Percentiles rank a stretch among this genome's conserved stretches.
Evolutionary conservation across 2,329 filamentous ascomycete genomes (phyloP).

Genomic region (Elsinoe fawcettii): DNA sequence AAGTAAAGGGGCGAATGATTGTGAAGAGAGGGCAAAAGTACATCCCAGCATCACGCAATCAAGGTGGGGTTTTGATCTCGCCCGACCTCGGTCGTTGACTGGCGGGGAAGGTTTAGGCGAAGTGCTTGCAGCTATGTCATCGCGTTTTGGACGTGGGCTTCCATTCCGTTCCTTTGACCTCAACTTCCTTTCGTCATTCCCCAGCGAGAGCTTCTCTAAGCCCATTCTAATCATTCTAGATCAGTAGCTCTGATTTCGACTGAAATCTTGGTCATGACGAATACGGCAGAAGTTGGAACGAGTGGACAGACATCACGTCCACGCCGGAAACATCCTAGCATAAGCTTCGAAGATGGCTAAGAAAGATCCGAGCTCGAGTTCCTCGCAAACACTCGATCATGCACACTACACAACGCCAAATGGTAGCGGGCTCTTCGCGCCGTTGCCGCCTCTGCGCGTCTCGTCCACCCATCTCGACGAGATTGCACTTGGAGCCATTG

Average conservation of each 20-base stretch:
- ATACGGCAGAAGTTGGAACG: not conserved
- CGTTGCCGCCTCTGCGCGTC: slow-evolving; percentile 61
- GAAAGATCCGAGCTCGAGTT: not conserved
- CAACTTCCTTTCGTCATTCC: not conserved
- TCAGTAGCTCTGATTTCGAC: too few relatives aligned
- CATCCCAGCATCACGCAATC: not conserved
- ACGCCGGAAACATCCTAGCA: not conserved
- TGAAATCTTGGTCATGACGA: not conserved
- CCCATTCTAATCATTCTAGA: too few relatives aligned
- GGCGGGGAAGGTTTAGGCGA: not conserved
- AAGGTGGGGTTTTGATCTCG: not conserved
- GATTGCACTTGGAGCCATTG: slow-evolving; percentile 55
- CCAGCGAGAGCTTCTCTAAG: too few relatives aligned
- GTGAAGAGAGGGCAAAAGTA: not conserved
- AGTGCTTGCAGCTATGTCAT: slow-evolving; percentile 3
- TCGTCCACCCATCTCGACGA: slow-evolving; percentile 60
- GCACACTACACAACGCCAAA: not conserved
- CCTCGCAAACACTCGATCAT: not conserved
- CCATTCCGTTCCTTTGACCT: not conserved
- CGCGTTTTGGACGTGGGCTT: not conserved
- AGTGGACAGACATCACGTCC: not conserved
- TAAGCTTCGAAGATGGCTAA: not conserved
- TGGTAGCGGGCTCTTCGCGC: slow-evolving; percentile 29
- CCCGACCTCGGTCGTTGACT: not conserved
- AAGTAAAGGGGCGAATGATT: too few relatives aligned